Percentiles rank a stretch among this genome's conserved stretches.
These are phyloP conservation scores for Epichloe elymi DNA, from an alignment of 2,329 filamentous ascomycete genomes.

Conservation along the genomic window DNA sequence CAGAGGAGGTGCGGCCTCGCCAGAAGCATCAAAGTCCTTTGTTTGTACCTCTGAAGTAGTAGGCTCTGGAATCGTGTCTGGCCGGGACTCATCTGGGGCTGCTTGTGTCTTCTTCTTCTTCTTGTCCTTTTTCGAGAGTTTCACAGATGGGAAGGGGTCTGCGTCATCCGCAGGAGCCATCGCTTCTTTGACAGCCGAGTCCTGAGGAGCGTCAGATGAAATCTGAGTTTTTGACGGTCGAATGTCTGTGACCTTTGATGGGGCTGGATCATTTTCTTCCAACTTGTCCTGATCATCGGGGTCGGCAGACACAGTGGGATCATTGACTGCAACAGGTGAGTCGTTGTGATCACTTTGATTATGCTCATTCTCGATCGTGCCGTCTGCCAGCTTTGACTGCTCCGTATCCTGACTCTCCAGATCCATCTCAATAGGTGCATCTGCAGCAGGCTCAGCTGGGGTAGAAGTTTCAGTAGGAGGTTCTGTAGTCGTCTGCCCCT, in stretches of 20 bases:
- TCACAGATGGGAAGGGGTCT: slow-evolving; percentile 10
- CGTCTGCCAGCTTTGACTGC: neutral
- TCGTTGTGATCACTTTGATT: neutral
- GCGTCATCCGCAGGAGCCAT: neutral
- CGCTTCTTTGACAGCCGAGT: neutral
- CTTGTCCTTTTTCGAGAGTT: slow-evolving; percentile 22
- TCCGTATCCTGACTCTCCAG: neutral
- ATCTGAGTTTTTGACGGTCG: neutral
- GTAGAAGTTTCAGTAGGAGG: neutral
- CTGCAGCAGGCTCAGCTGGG: neutral
- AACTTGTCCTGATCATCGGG: neutral
- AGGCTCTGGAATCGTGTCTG: slow-evolving; percentile 2
- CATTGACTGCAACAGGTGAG: neutral
- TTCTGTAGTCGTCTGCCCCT: neutral
- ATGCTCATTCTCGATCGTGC: neutral
- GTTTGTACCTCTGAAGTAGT: neutral
- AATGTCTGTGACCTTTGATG: neutral
- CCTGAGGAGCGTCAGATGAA: neutral
- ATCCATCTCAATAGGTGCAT: neutral
- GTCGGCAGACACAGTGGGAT: neutral
- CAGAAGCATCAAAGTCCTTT: neutral
- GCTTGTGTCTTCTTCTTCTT: slow-evolving; percentile 21
- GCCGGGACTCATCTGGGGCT: slow-evolving; percentile 8
- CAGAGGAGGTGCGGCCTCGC: neutral
- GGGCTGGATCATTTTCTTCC: neutral